Percentiles rank a stretch among this genome's conserved stretches.
phyloP scores from a whole-genome alignment of 31 red algal genomes.

The Asparagopsis taxiformis region DNA sequence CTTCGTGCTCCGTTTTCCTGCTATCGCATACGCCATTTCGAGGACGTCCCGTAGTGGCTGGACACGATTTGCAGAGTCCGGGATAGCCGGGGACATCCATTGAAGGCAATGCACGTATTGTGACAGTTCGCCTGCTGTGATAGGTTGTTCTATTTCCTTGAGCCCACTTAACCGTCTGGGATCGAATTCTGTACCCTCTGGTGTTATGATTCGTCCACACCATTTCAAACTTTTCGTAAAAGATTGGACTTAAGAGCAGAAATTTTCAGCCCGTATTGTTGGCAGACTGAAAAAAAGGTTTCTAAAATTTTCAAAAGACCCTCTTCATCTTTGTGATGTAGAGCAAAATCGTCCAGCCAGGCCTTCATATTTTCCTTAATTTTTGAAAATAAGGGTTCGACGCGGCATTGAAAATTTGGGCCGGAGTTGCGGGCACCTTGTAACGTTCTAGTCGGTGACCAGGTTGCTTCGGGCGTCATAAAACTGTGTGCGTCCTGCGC shows the following conservation, averaged over 20 bases:
- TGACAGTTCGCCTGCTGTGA: background rate
- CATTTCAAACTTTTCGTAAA: constrained; percentile 1
- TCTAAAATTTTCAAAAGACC: background rate
- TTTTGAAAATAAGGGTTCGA: background rate
- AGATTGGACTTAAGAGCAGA: background rate
- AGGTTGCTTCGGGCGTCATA: background rate
- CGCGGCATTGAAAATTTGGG: background rate
- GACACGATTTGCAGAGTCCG: background rate
- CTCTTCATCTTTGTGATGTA: background rate
- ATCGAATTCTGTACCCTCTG: background rate
- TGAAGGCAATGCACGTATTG: background rate
- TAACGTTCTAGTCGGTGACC: background rate
- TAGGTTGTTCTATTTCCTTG: background rate
- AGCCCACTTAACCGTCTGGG: background rate
- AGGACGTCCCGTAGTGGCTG: background rate
- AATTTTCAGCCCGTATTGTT: background rate
- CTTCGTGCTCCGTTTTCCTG: background rate
- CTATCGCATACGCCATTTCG: background rate
- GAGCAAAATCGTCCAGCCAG: background rate
- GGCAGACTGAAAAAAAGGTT: background rate
- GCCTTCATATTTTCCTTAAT: background rate
- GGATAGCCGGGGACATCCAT: constrained; percentile 1
- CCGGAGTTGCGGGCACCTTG: background rate
- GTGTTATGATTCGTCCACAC: background rate
- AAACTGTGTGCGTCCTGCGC: too few relatives aligned